Evolutionary conservation across 768 basidiomycete genomes (phyloP).

Genomic region (Mycena amicta): DNA sequence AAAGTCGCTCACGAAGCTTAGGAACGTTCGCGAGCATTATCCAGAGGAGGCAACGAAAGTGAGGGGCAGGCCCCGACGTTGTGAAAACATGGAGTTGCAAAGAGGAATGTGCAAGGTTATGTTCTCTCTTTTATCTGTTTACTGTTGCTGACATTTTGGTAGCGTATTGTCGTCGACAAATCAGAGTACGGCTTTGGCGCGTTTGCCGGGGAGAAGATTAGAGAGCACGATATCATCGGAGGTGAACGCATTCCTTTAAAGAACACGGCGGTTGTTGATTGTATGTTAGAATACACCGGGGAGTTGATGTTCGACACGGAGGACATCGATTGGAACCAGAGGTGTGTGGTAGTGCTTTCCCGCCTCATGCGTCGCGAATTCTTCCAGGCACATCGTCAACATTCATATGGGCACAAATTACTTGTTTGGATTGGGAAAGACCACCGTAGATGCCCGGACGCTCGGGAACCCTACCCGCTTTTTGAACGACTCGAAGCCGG

Average conservation of each 20-base stretch:
- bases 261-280: too few species aligned
- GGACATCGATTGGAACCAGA: not conserved
- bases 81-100: not conserved
- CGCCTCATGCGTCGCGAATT: too few species aligned
- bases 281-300: not conserved
- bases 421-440: not conserved
- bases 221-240: not conserved
- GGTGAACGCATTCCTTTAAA: too few species aligned
- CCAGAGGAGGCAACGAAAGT: too few species aligned
- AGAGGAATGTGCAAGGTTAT: not conserved
- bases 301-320: not conserved
- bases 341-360: too few species aligned
- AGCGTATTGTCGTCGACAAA: not conserved
- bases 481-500: constrained; percentile 15
- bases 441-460: constrained; percentile 8
- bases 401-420: not conserved
- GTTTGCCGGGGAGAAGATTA: not conserved
- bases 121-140: not conserved
- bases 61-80: not conserved
- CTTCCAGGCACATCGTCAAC: not conserved
- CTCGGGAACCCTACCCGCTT: constrained; percentile 19
- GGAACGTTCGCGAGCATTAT: not conserved
- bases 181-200: not conserved
- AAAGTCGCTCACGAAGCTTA: too few species aligned
- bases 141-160: not conserved